Evolutionary conservation across 257 asterid genomes (phyloP), one percentile per base, ranked within the genome.

Genomic region (Paulownia fortunei): DNA sequence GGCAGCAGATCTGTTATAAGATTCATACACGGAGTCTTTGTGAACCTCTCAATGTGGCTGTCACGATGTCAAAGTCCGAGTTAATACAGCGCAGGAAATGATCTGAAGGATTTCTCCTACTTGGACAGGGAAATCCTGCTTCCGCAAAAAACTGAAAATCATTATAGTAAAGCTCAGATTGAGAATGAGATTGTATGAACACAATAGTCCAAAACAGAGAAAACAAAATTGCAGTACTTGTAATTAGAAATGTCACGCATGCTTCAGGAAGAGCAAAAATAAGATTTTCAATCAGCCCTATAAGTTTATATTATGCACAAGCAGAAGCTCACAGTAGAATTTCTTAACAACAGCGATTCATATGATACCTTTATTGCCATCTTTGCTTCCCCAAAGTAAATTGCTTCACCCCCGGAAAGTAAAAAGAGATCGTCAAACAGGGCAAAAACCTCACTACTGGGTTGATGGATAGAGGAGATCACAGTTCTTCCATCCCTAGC

Each of bases 91-190:
- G 90, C 44, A 96, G 84, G 88, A 96, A 96, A 83, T 96, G 99
- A 58, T 96, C 99, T 0, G 99, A 96, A 2, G 99, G 99, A 72
- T 93, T 96, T 74, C 97, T 89, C 83, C 96, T 85, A 77, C 96
- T 91, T 1, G 99, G 97, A 86, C 99, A 96, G 13, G 98, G 97
- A 58, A 91, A 96, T 5, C 99, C 99, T n/a, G 99, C 94, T 72
- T 96, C 99, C 6, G 92, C 96, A 51, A 93, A 96, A 78, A 96
- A 96, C 99, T 95, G 86, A 41, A 73, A 69, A 73, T 6, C 41
- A 34, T 64, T 51, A 61, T 2, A 66, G 19, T 8, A n/a, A 8
- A 24, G 6, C 39, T 15, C 23, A 67, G 44, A 41, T 42, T 27
- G 21, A 61, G 47, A 65, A 58, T 56, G 55, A 21, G 11, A 34